Evolutionary conservation across 176 grass and related monocot genomes (phyloP).

Genomic region (Carex myosuroides): DNA sequence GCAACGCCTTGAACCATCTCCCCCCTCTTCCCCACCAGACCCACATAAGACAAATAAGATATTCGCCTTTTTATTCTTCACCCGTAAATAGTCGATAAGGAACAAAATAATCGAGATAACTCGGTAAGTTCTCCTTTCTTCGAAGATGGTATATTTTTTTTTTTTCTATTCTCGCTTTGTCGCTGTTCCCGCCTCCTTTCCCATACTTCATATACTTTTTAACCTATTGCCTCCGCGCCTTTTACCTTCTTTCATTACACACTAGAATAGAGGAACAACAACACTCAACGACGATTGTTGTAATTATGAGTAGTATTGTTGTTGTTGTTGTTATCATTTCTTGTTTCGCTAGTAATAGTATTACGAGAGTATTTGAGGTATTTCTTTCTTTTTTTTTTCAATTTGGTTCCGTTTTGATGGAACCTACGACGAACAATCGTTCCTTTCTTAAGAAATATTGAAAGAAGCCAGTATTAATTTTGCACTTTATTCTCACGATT

Average conservation of each 20-base stretch:
- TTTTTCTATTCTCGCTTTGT: conserved; percentile 3
- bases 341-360: neutral
- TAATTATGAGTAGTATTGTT: neutral
- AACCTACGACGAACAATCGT: neutral
- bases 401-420: neutral
- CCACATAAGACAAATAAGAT: conserved; percentile 5
- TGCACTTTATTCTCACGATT: neutral
- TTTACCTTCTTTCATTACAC: neutral
- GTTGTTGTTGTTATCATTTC: neutral
- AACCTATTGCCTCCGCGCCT: neutral
- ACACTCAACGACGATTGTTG: neutral
- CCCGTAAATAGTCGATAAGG: conserved; percentile 9
- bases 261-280: neutral
- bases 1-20: conserved; percentile 14
- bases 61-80: neutral
- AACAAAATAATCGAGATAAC: conserved; percentile 6
- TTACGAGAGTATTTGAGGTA: neutral
- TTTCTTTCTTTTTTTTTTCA: neutral
- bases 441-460: neutral
- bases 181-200: neutral
- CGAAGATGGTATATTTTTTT: neutral
- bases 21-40: conserved; percentile 3
- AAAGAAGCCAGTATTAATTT: neutral
- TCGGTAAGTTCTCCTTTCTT: conserved; percentile 9
- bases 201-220: neutral